Evolutionary conservation across 2,329 filamentous ascomycete species (phyloP).

Genomic region (Pseudonectria buxi): DNA sequence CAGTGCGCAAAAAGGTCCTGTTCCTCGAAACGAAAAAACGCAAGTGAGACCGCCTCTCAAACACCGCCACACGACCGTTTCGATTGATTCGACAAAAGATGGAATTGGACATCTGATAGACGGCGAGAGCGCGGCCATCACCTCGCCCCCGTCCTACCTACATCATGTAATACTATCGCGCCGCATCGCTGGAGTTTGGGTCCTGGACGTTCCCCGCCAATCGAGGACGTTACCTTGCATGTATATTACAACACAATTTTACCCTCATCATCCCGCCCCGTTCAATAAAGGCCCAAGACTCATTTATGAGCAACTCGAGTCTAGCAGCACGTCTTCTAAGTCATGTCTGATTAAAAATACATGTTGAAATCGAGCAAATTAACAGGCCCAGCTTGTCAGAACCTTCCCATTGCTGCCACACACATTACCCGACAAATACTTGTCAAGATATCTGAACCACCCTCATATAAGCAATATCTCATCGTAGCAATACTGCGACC

Average conservation of each 20-base stretch:
- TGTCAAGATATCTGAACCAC: too few relatives aligned
- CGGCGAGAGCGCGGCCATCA: conserved; percentile 3
- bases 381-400: too few relatives aligned
- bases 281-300: too few relatives aligned
- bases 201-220: conserved; percentile 2
- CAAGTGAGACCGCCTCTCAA: conserved; percentile 48
- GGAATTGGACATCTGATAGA: conserved; percentile 5
- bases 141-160: conserved; percentile 4
- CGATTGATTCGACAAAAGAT: conserved; percentile 8
- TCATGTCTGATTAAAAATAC: too few relatives aligned
- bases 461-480: not conserved
- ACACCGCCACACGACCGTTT: conserved; percentile 3
- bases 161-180: conserved; percentile 24
- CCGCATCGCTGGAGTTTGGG: conserved; percentile 26
- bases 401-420: too few relatives aligned
- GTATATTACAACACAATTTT: conserved; percentile 19
- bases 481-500: not conserved
- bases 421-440: too few relatives aligned
- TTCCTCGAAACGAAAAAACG: conserved; percentile 85
- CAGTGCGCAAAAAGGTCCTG: conserved; percentile 90
- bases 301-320: not conserved
- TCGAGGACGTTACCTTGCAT: not conserved
- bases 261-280: conserved; percentile 3
- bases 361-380: too few relatives aligned
- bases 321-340: not conserved